Base-by-base conservation (phyloP, 164 flowering plant species). In the Macadamia tetraphylla region DNA sequence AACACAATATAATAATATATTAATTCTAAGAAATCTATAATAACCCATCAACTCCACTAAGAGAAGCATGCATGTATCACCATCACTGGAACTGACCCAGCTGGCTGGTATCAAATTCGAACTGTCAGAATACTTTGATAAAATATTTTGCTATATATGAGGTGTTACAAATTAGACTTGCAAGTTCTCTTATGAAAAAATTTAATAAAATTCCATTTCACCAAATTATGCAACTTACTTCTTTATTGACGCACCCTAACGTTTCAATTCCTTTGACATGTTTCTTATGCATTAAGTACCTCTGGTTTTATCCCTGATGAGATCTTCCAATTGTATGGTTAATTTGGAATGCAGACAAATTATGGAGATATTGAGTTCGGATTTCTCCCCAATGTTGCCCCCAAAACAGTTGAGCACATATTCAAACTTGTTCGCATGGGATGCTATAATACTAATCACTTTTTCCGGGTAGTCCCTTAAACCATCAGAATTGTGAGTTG, bases 291-390 rank as follows among this genome's bases (percentile, higher is more conserved):
- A 8, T 49, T 6, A 53, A 35, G 9, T 65, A 11, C 30, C 32
- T 56, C 18, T 12, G 9, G 40, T 8, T 58, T 46, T 3, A 6
- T 58, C 2, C 14, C 14, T 30, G 29, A 29, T 64, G 13, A 48
- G 18, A 9, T 8, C 13, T 62, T 40, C 4, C 13, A 63, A 59
- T 64, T 12, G 18, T 43, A 12, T 46, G 65, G 30, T 65, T 3
- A 18, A 7, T 75, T 76, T 69, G 67, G 9, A 6, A 29, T 71
- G 82, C 86, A 90, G 97, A 94, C 98, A 29, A 84, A 85, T 55
- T 84, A 88, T 83, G 98, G 98, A 65, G 98, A 94, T 67, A 85
- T 94, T 44, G 98, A 91, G 70, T 94, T 94, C 74, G 97, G 97
- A 31, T 94, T 91, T 84, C 91, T 70, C 55, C 97, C 93, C 7